Evolutionary conservation across 2,329 filamentous ascomycete species (phyloP).

Genomic region (Purpureocillium lavendulum): DNA sequence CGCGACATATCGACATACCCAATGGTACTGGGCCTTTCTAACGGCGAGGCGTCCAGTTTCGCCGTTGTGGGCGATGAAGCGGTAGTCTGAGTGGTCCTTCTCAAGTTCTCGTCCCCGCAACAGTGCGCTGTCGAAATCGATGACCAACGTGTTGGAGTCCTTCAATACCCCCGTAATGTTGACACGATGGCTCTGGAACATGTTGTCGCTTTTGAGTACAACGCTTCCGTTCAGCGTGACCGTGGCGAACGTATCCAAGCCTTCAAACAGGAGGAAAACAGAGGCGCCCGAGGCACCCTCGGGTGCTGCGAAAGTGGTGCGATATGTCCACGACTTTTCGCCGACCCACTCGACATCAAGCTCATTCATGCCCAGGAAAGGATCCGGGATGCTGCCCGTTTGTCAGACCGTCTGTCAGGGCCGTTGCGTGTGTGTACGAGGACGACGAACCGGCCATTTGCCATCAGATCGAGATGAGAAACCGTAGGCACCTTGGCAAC

Average conservation of each 20-base stretch:
- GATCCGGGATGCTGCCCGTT: conserved; percentile 44
- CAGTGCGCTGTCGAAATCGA: conserved; percentile 48
- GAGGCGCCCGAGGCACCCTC: conserved; percentile 6
- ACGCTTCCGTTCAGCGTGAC: conserved; percentile 44
- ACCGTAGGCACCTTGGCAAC: conserved; percentile 25
- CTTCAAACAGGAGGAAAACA: conserved; percentile 45
- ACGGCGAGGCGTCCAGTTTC: conserved; percentile 25
- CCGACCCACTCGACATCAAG: conserved; percentile 51
- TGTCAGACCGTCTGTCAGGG: too few relatives aligned
- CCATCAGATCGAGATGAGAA: conserved; percentile 28
- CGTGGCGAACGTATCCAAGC: conserved; percentile 55
- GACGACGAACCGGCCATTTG: conserved; percentile 10
- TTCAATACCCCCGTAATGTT: conserved; percentile 36
- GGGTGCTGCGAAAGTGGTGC: conserved; percentile 15
- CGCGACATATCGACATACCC: conserved; percentile 27
- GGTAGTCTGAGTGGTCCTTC: conserved; percentile 43
- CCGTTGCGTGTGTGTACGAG: too few relatives aligned
- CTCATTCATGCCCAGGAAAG: conserved; percentile 55
- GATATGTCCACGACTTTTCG: conserved; percentile 54
- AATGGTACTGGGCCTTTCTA: conserved; percentile 62
- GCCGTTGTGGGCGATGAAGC: conserved; percentile 42
- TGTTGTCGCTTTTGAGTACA: conserved; percentile 51
- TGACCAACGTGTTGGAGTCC: conserved; percentile 38
- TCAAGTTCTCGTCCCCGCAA: conserved; percentile 43
- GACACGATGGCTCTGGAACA: conserved; percentile 53